Evolutionary conservation across 148 eudicot species (phyloP), one percentile per base, ranked within the genome.

Genomic region (Silene conica): DNA sequence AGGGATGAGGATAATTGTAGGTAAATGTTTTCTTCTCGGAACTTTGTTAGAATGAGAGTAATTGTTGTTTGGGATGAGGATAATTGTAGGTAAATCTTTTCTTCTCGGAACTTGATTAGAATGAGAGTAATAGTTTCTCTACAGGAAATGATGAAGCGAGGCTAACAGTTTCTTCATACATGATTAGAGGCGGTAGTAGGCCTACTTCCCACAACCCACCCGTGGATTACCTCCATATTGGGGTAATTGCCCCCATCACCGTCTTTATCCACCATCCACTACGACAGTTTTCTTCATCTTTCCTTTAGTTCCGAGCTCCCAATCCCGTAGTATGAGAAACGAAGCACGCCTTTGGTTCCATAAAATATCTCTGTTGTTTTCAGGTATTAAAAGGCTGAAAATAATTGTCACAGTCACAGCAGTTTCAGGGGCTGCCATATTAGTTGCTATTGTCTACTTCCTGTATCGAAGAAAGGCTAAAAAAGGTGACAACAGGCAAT

Each of bases 401-500:
- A 50, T n/a, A 63, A 63, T 26, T 45, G 10, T 63, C 14, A 38
- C 21, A 25, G 60, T 63, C 63, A 18, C 76, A 48, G 76, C 18
- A 46, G 21, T 11, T 73, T 50, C 70, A 48, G 76, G 69, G 57
- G 23, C 60, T 23, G 60, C 46, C 41, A 52, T n/a, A 21, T 18
- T 73, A 9, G 46, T 50, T 5, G 26, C 25, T 2, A 23, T 63
- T 7, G 34, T 50, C 54, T 73, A 63, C 60, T 62, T 73, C 16
- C 1, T 45, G 4, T 63, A 46, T 38, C 45, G 55, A 43, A 45
- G 69, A 21, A 63, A 73, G 59, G 20, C 69, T 73, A 73, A 63
- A 63, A 46, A 73, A 46, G 74, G 74, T 59, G 28, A 72, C 64
- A 59, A 19, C n/a, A n/a, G n/a, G n/a, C n/a, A n/a, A n/a, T n/a